Evolutionary conservation across 208 protist genomes (phyloP), one percentile per base, ranked within the genome.

Genomic region (Crithidia fasciculata): DNA sequence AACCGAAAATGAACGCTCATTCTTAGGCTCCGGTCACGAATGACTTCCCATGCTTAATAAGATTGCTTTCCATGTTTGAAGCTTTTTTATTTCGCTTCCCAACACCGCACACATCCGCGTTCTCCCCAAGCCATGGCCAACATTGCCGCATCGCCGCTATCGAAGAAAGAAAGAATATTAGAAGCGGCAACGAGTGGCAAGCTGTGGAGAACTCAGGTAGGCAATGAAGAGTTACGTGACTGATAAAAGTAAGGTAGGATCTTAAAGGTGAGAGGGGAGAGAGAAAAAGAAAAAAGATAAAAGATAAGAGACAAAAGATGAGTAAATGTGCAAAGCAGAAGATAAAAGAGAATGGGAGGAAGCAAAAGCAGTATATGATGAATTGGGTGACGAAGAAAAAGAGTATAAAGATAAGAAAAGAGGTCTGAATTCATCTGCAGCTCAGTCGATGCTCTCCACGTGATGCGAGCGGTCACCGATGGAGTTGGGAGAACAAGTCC

Each of bases 391-490:
- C 28, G 1, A 28, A 28, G 28, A 28, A 28, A 28, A 28, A 28
- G 28, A 28, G 28, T 2, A 28, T 28, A 28, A 28, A 28, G 28
- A 28, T 28, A 28, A 28, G 28, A 28, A 28, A 28, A 28, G 28
- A 28, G 28, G 28, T 28, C 28, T 28, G 28, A 28, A 28, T 28
- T 28, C 28, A 28, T 28, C 28, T 28, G 28, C 40, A 54, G n/a
- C 50, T 70, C 44, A 78, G 40, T 72, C 58, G 13, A 78, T 66
- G 59, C 73, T 67, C 44, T 67, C 52, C 8, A 67, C 44, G 16
- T 45, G 64, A 49, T 55, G 73, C 40, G 57, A 36, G 41, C 47
- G 56, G 3, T 37, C 58, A 2, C 50, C 28, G 5, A 52, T 16
- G 0, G 44, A 40, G 39, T 16, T 18, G 16, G 16, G 13, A 45